These are phyloP conservation scores for Amphicarpaea edgeworthii DNA, from an alignment of 306 rosid genomes.

Conservation along the genomic window DNA sequence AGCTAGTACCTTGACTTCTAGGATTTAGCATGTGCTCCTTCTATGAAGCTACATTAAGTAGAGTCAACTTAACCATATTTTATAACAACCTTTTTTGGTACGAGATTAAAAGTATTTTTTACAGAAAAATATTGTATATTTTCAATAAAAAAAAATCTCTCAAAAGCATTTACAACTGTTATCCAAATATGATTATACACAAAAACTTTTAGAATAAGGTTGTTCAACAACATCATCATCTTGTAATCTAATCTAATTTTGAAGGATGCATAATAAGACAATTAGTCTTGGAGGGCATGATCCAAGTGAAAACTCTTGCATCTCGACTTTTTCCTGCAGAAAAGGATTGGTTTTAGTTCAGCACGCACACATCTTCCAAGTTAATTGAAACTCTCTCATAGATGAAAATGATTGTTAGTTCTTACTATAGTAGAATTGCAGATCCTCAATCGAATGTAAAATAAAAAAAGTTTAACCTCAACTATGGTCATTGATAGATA, in stretches of 20 bases:
- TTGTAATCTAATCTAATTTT: slow-evolving; percentile 14
- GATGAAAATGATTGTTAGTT: slow-evolving; percentile 34
- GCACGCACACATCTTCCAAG: slow-evolving; percentile 28
- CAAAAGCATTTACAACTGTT: no score
- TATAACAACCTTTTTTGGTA: slow-evolving; percentile 27
- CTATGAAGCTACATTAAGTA: slow-evolving; percentile 53
- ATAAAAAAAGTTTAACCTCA: no score
- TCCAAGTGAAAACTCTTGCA: slow-evolving; percentile 82
- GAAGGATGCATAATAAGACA: slow-evolving; percentile 25
- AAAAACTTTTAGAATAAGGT: not conserved
- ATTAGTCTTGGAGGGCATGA: slow-evolving; percentile 78
- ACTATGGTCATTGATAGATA: no score
- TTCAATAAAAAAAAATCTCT: no score
- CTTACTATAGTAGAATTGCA: slow-evolving; percentile 59
- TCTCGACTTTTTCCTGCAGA: slow-evolving; percentile 77
- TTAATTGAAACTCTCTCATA: slow-evolving; percentile 22
- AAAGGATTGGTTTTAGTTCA: slow-evolving; percentile 36
- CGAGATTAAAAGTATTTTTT: no score
- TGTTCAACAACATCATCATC: slow-evolving; percentile 27
- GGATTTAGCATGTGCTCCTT: slow-evolving; percentile 77
- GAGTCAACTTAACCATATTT: slow-evolving; percentile 42
- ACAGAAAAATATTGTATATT: no score
- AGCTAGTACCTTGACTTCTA: slow-evolving; percentile 80
- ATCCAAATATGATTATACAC: no score
- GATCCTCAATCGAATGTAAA: no score